Conservation (phyloP, 345 rosid genomes). For the Linum lewisii region DNA sequence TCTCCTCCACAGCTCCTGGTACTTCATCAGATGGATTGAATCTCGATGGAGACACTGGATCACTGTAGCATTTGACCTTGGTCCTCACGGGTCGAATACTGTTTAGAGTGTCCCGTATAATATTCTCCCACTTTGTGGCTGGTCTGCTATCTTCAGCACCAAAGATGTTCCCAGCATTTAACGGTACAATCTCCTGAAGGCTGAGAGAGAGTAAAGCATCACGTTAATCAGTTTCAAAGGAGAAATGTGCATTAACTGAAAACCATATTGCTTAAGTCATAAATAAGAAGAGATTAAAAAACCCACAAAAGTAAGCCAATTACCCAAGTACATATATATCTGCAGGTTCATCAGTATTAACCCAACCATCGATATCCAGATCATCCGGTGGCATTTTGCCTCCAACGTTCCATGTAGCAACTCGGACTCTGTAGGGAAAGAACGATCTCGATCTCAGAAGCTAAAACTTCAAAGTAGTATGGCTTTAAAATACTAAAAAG, state of each 20-base stretch:
- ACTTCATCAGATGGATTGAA: constrained; percentile 57
- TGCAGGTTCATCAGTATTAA: constrained; percentile 61
- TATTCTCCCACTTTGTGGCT: constrained; percentile 72
- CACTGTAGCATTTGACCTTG: constrained; percentile 68
- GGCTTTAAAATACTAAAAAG: too few species aligned
- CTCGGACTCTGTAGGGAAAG: constrained; percentile 40
- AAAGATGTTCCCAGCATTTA: constrained; percentile 87
- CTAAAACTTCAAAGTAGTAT: too few species aligned
- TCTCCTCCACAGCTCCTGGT: constrained; percentile 59
- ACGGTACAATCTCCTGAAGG: constrained; percentile 89
- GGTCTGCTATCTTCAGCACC: constrained; percentile 91
- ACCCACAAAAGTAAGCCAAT: not conserved
- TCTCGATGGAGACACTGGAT: constrained; percentile 89
- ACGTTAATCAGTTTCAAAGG: too few species aligned
- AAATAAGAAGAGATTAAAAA: not conserved
- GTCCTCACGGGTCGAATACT: constrained; percentile 38
- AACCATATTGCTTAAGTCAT: too few species aligned
- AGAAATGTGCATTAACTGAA: too few species aligned
- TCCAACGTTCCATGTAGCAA: constrained; percentile 94
- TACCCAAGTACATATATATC: constrained; percentile 84
- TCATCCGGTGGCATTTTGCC: constrained; percentile 77
- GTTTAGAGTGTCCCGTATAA: constrained; percentile 62
- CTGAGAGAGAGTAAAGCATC: constrained; percentile 26
- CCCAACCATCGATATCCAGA: constrained; percentile 86
- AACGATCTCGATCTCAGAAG: not conserved